Base-by-base conservation (phyloP, 345 rosid species). In the Cardamine occulta region DNA sequence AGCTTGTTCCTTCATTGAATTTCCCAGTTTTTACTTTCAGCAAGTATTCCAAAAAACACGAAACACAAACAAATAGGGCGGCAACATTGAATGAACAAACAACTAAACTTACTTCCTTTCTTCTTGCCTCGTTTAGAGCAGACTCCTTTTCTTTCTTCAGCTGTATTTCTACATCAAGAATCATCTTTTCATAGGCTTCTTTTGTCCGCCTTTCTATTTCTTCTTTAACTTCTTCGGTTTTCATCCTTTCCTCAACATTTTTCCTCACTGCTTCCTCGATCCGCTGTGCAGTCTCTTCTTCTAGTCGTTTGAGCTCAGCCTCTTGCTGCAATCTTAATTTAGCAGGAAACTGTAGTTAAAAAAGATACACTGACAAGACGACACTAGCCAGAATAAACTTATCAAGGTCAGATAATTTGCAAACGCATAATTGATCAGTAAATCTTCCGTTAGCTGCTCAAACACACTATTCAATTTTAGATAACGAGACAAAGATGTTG, bases 281-380 rank as follows among this genome's bases (percentile, higher is more conserved):
- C 72, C 97, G 83, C 73, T 44, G 74, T 12, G 91, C 86, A 53
- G 93, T 88, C 83, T 88, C 92, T 78, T 88, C 94, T 82, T 91
- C 97, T 67, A 91, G 78, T 48, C 76, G 80, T 65, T 78, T 87
- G 75, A 90, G 79, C 77, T 82, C 89, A 14, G 88, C 88, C 77
- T 88, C 93, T 1, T 63, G 89, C 76, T 83, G 91, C 70, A 79
- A 81, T 85, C 96, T 90, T 80, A 5, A 72, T 37, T 26, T 37
- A 35, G 17, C 53, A 66, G 1, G 29, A 21, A 81, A 13, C 9
- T 7, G 45, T 35, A 55, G 49, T 58, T 65, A 59, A 29, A 13
- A 23, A n/a, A 29, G 63, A 70, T 35, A 47, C 21, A 57, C 19
- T 47, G 44, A 18, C 11, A 75, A 19, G 21, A 17, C 8, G 67